These are phyloP conservation scores for Cladosporium sp. DNA, from an alignment of 2,329 filamentous ascomycete genomes.

Conservation along the genomic window DNA sequence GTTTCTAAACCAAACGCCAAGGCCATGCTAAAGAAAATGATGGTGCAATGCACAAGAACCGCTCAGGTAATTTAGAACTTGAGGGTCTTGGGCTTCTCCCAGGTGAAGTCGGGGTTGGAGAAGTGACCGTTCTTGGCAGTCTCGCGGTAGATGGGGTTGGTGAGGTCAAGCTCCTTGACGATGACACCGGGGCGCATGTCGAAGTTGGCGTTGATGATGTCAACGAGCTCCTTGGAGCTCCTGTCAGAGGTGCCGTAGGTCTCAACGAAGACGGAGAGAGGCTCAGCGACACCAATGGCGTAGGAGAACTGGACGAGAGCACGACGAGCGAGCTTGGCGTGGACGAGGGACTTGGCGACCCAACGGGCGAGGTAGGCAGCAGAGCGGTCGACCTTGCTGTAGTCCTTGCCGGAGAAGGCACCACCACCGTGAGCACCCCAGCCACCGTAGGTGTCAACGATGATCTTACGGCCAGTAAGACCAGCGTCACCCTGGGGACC, in stretches of 20 bases:
- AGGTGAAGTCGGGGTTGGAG: constrained; percentile 95
- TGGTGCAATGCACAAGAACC: background rate
- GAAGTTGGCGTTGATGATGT: constrained; percentile 95
- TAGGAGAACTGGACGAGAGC: constrained; percentile 97
- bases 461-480: constrained; percentile 98
- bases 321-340: constrained; percentile 84
- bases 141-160: constrained; percentile 95
- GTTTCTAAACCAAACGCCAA: constrained; percentile 14
- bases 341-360: constrained; percentile 97
- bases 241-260: constrained; percentile 92
- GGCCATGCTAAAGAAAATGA: constrained; percentile 15
- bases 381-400: constrained; percentile 99
- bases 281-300: constrained; percentile 98
- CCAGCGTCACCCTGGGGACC: constrained; percentile 98
- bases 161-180: constrained; percentile 92
- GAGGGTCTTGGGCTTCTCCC: constrained; percentile 97
- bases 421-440: constrained; percentile 99
- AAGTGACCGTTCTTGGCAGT: constrained; percentile 99
- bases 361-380: constrained; percentile 96
- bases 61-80: constrained; percentile 67
- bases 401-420: constrained; percentile 99
- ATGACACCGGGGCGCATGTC: constrained; percentile 98
- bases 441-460: constrained; percentile 99
- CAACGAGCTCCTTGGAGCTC: constrained; percentile 87
- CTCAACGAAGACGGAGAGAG: constrained; percentile 96